phyloP scores from a whole-genome alignment of 73 alveolate species.

The Paramecium octaurelia region DNA sequence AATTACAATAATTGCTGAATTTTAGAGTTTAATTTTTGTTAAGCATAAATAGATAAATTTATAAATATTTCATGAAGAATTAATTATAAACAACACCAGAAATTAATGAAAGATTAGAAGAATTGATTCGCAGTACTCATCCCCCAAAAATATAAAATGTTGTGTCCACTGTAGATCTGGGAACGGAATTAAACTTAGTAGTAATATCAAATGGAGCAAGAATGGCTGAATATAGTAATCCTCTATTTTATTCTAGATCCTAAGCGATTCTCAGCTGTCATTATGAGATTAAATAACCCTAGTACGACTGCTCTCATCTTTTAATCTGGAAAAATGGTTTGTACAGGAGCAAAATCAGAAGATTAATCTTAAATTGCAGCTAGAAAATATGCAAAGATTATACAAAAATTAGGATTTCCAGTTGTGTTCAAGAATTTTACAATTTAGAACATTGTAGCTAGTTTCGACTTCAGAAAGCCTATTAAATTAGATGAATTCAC shows the following conservation, averaged over 20 bases:
- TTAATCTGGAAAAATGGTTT: constrained; percentile 96
- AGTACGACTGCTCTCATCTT: constrained; percentile 96
- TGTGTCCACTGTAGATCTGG: constrained; percentile 90
- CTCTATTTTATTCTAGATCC: constrained; percentile 69
- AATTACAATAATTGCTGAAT: background rate
- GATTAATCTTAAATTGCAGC: constrained; percentile 89
- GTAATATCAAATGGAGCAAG: constrained; percentile 87
- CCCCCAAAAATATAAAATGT: constrained; percentile 82
- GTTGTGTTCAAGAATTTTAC: constrained; percentile 89
- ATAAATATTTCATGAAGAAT: background rate
- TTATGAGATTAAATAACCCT: constrained; percentile 97
- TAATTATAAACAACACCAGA: background rate
- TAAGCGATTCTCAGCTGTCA: constrained; percentile 97
- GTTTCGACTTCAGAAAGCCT: constrained; percentile 87
- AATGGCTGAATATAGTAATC: constrained; percentile 89
- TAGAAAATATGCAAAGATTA: constrained; percentile 91
- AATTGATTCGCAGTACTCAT: background rate
- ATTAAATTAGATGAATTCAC: constrained; percentile 81
- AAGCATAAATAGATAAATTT: background rate
- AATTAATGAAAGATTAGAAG: background rate
- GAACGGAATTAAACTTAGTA: constrained; percentile 84
- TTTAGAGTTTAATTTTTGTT: background rate
- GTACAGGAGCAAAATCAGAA: constrained; percentile 98
- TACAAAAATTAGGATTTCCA: constrained; percentile 82
- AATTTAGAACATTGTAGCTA: constrained; percentile 90